Conservation (phyloP, 1,284 basidiomycete genomes). For the Phaffia rhodozyma region DNA sequence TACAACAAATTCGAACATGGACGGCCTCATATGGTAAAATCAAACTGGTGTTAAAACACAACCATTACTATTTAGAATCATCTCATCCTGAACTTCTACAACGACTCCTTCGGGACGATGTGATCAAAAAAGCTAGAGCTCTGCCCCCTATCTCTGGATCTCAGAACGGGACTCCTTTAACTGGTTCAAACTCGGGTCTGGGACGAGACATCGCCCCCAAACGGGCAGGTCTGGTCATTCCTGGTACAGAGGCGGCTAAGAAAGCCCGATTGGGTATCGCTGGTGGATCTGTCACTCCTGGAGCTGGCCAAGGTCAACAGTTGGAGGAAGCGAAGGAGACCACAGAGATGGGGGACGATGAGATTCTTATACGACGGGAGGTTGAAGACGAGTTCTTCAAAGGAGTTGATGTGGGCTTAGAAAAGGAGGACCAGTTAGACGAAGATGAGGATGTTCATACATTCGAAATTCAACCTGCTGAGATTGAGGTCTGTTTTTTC, state of each 20-base stretch:
- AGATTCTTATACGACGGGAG: constrained; percentile 34
- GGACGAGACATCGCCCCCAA: constrained; percentile 70
- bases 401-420: constrained; percentile 75
- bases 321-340: constrained; percentile 8
- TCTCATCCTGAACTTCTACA: constrained; percentile 84
- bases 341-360: neutral
- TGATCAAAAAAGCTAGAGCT: constrained; percentile 70
- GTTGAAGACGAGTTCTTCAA: constrained; percentile 66
- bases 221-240: constrained; percentile 67
- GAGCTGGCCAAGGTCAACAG: constrained; percentile 1
- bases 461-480: constrained; percentile 81
- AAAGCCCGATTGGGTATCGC: constrained; percentile 19
- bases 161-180: constrained; percentile 15
- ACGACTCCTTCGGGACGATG: constrained; percentile 65
- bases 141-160: constrained; percentile 46
- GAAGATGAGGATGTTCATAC: constrained; percentile 93
- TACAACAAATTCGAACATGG: constrained; percentile 72
- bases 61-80: constrained; percentile 90
- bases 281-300: constrained; percentile 5
- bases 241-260: constrained; percentile 49
- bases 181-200: constrained; percentile 37
- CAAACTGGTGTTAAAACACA: constrained; percentile 90
- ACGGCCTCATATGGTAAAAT: constrained; percentile 93
- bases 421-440: constrained; percentile 76
- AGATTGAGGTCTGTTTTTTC: constrained; percentile 60